These are phyloP conservation scores for Euptelea pleiosperma DNA, from an alignment of 164 flowering plant species.

Conservation along the genomic window DNA sequence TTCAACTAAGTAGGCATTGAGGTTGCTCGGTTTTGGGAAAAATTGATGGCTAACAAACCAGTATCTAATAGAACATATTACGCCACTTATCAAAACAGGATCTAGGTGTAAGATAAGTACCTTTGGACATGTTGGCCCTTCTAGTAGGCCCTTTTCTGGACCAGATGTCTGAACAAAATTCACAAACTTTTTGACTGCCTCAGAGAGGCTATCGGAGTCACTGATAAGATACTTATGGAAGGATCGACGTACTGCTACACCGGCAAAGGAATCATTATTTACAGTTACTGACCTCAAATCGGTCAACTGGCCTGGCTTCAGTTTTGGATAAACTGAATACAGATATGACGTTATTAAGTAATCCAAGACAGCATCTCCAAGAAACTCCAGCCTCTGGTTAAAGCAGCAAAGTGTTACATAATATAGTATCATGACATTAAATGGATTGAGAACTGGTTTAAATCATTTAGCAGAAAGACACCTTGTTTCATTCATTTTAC, in stretches of 20 bases:
- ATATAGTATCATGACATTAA: constrained; percentile 9
- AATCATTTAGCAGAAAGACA: neutral
- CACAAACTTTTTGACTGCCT: constrained; percentile 53
- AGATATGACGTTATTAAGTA: constrained; percentile 87
- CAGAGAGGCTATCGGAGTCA: constrained; percentile 51
- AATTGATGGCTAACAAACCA: too few species aligned
- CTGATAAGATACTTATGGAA: constrained; percentile 63
- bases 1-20: too few species aligned
- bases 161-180: constrained; percentile 32
- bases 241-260: constrained; percentile 53
- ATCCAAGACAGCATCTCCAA: constrained; percentile 97
- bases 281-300: constrained; percentile 78
- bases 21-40: too few species aligned
- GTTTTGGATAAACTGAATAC: constrained; percentile 73
- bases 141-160: constrained; percentile 25
- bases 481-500: neutral
- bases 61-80: too few species aligned
- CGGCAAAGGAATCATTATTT: constrained; percentile 77
- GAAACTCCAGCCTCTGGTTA: constrained; percentile 86
- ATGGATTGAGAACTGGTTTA: neutral
- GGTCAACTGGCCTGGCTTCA: constrained; percentile 92
- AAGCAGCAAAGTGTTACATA: constrained; percentile 17
- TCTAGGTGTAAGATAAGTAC: constrained; percentile 28
- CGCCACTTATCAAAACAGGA: neutral
- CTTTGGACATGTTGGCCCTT: constrained; percentile 79